These are phyloP conservation scores for Naganishia onofrii DNA, from an alignment of 768 basidiomycete genomes.

Conservation along the genomic window DNA sequence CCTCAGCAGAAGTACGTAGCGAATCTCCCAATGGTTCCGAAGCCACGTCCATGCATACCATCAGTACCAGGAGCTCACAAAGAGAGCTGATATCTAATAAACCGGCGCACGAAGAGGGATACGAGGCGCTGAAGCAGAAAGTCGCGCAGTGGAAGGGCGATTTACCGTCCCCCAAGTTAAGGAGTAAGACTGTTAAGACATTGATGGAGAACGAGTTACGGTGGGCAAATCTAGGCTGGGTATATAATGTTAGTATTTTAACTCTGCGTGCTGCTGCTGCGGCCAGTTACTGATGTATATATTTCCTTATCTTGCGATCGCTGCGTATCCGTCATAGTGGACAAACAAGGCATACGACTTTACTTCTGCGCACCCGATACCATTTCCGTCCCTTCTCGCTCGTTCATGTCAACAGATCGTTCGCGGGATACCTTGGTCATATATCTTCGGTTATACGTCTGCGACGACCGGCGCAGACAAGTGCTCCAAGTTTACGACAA, in stretches of 20 bases:
- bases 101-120: slow-evolving; percentile 63
- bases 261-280: background rate
- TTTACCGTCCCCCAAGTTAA: slow-evolving; percentile 63
- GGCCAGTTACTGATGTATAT: too few relatives aligned
- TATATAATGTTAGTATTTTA: slow-evolving; percentile 61
- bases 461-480: slow-evolving; percentile 35
- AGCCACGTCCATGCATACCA: background rate
- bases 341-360: slow-evolving; percentile 93
- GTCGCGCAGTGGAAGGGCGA: slow-evolving; percentile 62
- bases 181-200: slow-evolving; percentile 57
- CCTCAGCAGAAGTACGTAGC: background rate
- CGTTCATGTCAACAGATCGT: slow-evolving; percentile 67
- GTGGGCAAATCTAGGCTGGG: slow-evolving; percentile 96
- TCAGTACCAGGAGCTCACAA: slow-evolving; percentile 55
- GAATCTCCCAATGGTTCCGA: background rate
- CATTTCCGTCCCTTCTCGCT: slow-evolving; percentile 62
- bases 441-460: slow-evolving; percentile 55
- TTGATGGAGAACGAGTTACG: slow-evolving; percentile 70
- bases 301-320: background rate
- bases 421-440: slow-evolving; percentile 64
- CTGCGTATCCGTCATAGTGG: slow-evolving; percentile 62
- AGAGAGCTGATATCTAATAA: slow-evolving; percentile 65
- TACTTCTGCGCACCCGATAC: slow-evolving; percentile 61
- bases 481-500: slow-evolving; percentile 34
- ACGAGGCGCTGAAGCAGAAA: slow-evolving; percentile 58